Percentiles rank a stretch among this genome's conserved stretches.
Evolutionary conservation across 805 yeast species (phyloP).

Genomic region (Phaffomyces opuntiae): DNA sequence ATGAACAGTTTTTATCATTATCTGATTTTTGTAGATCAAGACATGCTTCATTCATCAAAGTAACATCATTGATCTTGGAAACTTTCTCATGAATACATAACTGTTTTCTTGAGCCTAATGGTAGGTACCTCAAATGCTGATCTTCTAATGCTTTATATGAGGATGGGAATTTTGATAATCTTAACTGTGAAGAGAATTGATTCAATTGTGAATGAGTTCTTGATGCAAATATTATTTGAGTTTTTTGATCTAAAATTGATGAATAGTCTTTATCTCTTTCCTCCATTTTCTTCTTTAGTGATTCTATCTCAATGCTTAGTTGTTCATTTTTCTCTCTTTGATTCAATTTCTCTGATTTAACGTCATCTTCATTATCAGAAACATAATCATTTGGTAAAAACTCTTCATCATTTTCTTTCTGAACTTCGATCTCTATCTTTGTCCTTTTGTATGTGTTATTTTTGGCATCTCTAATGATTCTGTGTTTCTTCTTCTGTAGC

Average conservation of each 20-base stretch:
- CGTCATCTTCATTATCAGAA: conserved; percentile 23
- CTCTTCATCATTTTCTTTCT: conserved; percentile 31
- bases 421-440: conserved; percentile 21
- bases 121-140: conserved; percentile 59
- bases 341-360: background rate
- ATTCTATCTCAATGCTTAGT: conserved; percentile 41
- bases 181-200: conserved; percentile 72
- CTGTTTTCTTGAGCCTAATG: conserved; percentile 81
- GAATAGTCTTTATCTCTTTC: conserved; percentile 14
- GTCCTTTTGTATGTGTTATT: conserved; percentile 15
- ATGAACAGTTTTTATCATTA: conserved; percentile 31
- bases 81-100: conserved; percentile 71
- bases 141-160: conserved; percentile 33
- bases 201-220: conserved; percentile 86
- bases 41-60: conserved; percentile 75
- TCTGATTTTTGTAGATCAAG: conserved; percentile 51
- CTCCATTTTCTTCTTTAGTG: conserved; percentile 38
- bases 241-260: conserved; percentile 25
- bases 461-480: conserved; percentile 4
- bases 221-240: conserved; percentile 64
- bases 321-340: conserved; percentile 24
- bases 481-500: conserved; percentile 12
- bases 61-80: conserved; percentile 36
- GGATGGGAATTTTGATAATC: conserved; percentile 56
- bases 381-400: conserved; percentile 33